phyloP scores from a whole-genome alignment of 2,329 filamentous ascomycete species.

The Arthrinium puccinioides region DNA sequence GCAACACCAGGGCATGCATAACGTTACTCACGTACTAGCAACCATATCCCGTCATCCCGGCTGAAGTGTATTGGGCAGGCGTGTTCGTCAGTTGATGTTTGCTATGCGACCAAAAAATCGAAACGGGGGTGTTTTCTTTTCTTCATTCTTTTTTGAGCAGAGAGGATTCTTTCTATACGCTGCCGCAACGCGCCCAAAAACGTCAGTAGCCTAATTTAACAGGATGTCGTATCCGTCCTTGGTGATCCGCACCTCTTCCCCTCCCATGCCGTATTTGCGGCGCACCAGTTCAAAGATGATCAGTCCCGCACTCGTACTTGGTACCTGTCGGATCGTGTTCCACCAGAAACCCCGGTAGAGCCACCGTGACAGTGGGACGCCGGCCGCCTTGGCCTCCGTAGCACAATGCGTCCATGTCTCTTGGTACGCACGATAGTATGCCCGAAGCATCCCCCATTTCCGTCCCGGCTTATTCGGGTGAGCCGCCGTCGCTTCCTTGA shows the following conservation, averaged over 20 bases:
- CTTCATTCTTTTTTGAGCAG: too few species aligned
- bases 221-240: constrained; percentile 68
- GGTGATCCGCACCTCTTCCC: constrained; percentile 56
- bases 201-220: constrained; percentile 31
- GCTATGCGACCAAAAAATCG: too few species aligned
- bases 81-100: too few species aligned
- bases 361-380: constrained; percentile 52
- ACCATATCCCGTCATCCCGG: too few species aligned
- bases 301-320: constrained; percentile 67
- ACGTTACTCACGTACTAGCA: too few species aligned
- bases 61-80: too few species aligned
- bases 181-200: not conserved
- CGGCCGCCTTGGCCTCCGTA: constrained; percentile 47
- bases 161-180: too few species aligned
- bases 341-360: constrained; percentile 67
- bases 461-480: constrained; percentile 25
- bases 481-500: constrained; percentile 26
- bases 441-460: constrained; percentile 47
- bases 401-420: constrained; percentile 57
- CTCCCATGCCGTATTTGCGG: constrained; percentile 60
- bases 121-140: too few species aligned
- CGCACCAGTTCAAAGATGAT: constrained; percentile 74
- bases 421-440: constrained; percentile 66
- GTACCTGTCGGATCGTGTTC: constrained; percentile 66
- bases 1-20: too few species aligned